Evolutionary conservation across 2,329 filamentous ascomycete species (phyloP).

Genomic region (Orbilia javanica): DNA sequence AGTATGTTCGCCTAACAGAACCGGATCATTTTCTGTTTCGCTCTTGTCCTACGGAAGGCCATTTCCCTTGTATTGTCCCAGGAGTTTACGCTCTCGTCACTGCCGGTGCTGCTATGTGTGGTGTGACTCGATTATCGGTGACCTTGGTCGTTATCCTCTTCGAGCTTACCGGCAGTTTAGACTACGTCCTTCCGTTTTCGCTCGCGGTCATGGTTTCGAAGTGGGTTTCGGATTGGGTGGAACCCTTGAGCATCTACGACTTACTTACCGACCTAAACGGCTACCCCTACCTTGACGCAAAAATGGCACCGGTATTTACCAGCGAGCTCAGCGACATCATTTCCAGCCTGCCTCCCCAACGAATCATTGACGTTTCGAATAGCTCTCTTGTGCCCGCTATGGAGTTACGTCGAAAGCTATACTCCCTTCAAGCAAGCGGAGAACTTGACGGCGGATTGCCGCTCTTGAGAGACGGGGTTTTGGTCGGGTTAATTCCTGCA

Average conservation of each 20-base stretch:
- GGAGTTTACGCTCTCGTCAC: conserved; percentile 92
- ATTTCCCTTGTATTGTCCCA: conserved; percentile 89
- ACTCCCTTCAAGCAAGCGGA: conserved; percentile 83
- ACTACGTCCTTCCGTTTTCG: conserved; percentile 95
- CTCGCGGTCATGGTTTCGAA: conserved; percentile 93
- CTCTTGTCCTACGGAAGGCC: conserved; percentile 76
- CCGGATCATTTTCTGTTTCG: conserved; percentile 80
- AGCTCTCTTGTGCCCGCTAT: conserved; percentile 83
- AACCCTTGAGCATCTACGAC: conserved; percentile 95
- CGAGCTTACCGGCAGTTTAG: conserved; percentile 91
- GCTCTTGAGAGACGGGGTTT: conserved; percentile 80
- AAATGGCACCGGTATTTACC: conserved; percentile 90
- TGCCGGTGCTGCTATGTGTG: conserved; percentile 97
- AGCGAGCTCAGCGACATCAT: conserved; percentile 89
- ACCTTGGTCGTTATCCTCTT: conserved; percentile 96
- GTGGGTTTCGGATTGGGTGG: conserved; percentile 96
- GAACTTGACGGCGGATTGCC: conserved; percentile 93
- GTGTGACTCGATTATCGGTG: conserved; percentile 91
- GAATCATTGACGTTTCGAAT: conserved; percentile 87
- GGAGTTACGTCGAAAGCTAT: conserved; percentile 82
- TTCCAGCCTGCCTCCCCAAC: conserved; percentile 77
- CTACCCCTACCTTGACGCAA: conserved; percentile 97
- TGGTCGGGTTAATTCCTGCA: conserved; percentile 91
- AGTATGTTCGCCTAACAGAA: conserved; percentile 65
- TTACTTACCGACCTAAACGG: conserved; percentile 96